Percentiles rank a stretch among this genome's conserved stretches.
Evolutionary conservation across 1,284 basidiomycete genomes (phyloP).

Genomic region (Ceratobasidium sp.): DNA sequence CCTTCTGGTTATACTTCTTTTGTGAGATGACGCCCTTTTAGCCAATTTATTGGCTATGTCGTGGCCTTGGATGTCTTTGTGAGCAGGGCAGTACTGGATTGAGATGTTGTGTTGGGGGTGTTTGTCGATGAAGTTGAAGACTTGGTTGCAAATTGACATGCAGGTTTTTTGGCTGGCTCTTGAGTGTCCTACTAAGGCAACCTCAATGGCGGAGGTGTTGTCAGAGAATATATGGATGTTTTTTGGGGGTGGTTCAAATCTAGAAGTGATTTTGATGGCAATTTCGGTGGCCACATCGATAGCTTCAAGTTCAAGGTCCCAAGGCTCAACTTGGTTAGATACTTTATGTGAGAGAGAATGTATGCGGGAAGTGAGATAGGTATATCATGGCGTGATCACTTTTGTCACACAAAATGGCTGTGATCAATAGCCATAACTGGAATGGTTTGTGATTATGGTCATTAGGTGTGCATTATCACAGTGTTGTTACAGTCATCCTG

Average conservation of each 20-base stretch:
- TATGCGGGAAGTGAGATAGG: too few relatives aligned
- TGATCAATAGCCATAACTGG: too few relatives aligned
- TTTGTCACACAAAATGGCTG: too few relatives aligned
- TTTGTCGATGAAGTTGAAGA: neutral
- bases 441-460: too few relatives aligned
- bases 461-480: too few relatives aligned
- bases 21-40: constrained; percentile 44
- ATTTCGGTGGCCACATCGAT: neutral
- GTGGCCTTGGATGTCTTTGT: constrained; percentile 48
- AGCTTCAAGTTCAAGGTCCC: neutral
- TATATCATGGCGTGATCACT: too few relatives aligned
- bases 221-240: constrained; percentile 40
- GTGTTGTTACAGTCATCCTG: too few relatives aligned
- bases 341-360: neutral
- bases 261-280: neutral
- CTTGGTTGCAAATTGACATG: neutral
- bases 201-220: neutral
- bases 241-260: neutral
- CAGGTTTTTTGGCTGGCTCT: neutral
- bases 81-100: constrained; percentile 48
- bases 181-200: neutral
- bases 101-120: constrained; percentile 39
- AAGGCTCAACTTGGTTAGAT: neutral
- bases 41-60: constrained; percentile 49
- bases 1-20: constrained; percentile 1